Percentiles rank a stretch among this genome's conserved stretches.
Evolutionary conservation across 202 grass and related monocot species (phyloP).

Genomic region (Miscanthus sacchariflorus): DNA sequence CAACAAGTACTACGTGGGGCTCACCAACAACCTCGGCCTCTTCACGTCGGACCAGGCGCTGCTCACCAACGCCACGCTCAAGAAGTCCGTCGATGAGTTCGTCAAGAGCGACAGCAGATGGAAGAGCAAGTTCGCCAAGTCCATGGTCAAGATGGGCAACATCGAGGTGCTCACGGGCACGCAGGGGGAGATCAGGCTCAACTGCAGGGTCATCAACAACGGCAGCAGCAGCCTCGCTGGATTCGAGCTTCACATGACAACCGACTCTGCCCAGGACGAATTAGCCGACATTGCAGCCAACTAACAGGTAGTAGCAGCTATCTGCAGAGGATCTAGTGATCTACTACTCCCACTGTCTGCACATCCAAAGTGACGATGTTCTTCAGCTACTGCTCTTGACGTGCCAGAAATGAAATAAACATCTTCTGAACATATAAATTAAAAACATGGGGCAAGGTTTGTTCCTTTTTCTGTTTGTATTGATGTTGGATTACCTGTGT

Average conservation of each 20-base stretch:
- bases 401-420: neutral
- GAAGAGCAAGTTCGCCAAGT: conserved; percentile 66
- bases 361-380: neutral
- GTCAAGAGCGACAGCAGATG: conserved; percentile 60
- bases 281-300: neutral
- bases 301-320: neutral
- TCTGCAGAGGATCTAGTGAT: neutral
- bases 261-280: neutral
- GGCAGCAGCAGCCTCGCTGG: conserved; percentile 26
- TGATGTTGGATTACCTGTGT: too few relatives aligned
- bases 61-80: conserved; percentile 68
- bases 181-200: conserved; percentile 73
- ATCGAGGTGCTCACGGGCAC: conserved; percentile 78
- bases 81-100: conserved; percentile 54
- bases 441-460: too few relatives aligned
- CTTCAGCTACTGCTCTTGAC: neutral
- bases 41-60: conserved; percentile 77
- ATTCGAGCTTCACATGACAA: neutral
- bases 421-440: neutral
- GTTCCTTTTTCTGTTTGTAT: too few relatives aligned
- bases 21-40: conserved; percentile 58
- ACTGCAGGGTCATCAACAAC: conserved; percentile 77
- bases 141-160: conserved; percentile 84
- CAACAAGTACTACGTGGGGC: conserved; percentile 76
- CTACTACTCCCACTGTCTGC: neutral